phyloP scores from a whole-genome alignment of 1,284 basidiomycete species.

The Apiotrichum veenhuisii region DNA sequence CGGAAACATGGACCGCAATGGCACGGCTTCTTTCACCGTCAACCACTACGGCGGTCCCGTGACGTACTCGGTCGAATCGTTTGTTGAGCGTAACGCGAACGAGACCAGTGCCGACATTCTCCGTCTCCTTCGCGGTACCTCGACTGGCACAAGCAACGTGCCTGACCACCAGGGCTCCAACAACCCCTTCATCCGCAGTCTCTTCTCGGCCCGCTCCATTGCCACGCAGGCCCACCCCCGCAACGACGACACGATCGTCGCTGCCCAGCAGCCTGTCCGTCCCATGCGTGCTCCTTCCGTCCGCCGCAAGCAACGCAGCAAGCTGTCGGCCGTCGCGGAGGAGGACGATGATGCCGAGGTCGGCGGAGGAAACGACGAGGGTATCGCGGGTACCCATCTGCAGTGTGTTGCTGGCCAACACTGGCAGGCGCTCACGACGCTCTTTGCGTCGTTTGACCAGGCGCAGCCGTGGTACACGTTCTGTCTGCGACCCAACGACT shows the following conservation, averaged over 20 bases:
- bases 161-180: slow-evolving; percentile 66
- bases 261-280: slow-evolving; percentile 86
- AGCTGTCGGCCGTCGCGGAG: slow-evolving; percentile 58
- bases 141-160: slow-evolving; percentile 23
- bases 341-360: slow-evolving; percentile 52
- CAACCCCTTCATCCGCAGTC: slow-evolving; percentile 84
- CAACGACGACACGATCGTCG: slow-evolving; percentile 89
- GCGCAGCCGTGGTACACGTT: slow-evolving; percentile 90
- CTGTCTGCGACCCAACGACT: slow-evolving; percentile 91
- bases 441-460: slow-evolving; percentile 85
- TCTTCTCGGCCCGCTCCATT: slow-evolving; percentile 84
- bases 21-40: slow-evolving; percentile 82
- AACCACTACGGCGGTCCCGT: slow-evolving; percentile 88
- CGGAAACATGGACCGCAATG: slow-evolving; percentile 68
- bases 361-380: slow-evolving; percentile 50
- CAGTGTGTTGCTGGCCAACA: slow-evolving; percentile 84
- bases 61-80: slow-evolving; percentile 83
- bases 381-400: slow-evolving; percentile 62
- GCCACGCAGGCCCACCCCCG: slow-evolving; percentile 84
- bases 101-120: slow-evolving; percentile 90
- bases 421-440: slow-evolving; percentile 70
- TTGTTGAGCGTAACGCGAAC: slow-evolving; percentile 85
- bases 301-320: slow-evolving; percentile 63
- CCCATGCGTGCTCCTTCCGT: slow-evolving; percentile 90
- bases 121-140: slow-evolving; percentile 68